Evolutionary conservation across 208 protist genomes (phyloP).

Genomic region (Tritrichomonas musculus): DNA sequence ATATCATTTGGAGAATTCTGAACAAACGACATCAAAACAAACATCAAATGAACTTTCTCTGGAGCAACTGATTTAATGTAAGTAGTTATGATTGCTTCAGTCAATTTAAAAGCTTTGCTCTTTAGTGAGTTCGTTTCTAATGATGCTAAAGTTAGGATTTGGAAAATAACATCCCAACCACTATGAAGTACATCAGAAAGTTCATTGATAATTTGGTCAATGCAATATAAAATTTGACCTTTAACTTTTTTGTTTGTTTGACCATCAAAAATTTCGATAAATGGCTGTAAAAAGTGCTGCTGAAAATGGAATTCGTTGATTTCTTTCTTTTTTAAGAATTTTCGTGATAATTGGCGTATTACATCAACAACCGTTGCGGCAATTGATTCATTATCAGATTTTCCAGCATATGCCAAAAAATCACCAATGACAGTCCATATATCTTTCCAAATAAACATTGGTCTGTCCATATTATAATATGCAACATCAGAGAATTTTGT

Average conservation of each 20-base stretch:
- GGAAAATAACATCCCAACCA: not conserved
- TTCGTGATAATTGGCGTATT: not conserved
- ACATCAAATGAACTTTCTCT: not conserved
- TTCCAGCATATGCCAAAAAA: not conserved
- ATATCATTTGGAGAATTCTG: not conserved
- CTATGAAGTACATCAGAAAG: not conserved
- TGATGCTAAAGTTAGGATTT: not conserved
- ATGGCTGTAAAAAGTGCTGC: not conserved
- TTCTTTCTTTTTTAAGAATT: not conserved
- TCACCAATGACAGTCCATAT: not conserved
- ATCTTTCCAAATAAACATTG: slow-evolving; percentile 26
- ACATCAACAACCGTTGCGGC: not conserved
- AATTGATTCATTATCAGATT: not conserved
- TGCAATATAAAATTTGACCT: not conserved
- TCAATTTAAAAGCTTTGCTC: not conserved
- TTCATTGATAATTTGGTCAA: not conserved
- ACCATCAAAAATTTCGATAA: not conserved
- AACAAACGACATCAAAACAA: not conserved
- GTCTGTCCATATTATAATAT: slow-evolving; percentile 9
- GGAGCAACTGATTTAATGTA: not conserved
- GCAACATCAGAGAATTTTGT: not conserved
- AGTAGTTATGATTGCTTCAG: not conserved
- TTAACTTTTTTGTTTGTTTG: not conserved
- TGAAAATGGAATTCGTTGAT: not conserved
- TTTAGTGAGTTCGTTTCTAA: not conserved